Base-by-base conservation (phyloP, 2,329 filamentous ascomycete genomes). In the Neocucurbitaria cava region DNA sequence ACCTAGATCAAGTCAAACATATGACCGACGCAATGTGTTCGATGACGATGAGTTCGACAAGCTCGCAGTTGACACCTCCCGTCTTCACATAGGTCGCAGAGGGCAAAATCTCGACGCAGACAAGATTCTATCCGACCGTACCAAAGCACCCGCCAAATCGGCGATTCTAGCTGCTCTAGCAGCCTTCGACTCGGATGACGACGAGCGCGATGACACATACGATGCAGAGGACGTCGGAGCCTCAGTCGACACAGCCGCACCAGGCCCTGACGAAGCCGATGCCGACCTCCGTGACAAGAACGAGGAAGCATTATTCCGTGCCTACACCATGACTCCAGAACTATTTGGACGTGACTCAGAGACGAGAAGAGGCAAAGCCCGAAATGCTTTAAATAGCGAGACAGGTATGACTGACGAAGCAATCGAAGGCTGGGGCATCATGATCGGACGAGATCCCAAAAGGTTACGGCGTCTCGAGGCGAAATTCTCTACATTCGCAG, bases 121-220 rank as follows among this genome's bases (percentile, higher is more conserved):
- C 69, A 99, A 86, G 44, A 77, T 94, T 15, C 83, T 94, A 7
- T 79, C 83, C 43, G 87, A 92, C 68, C 84, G 84, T 46, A 82
- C 84, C 60, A 79, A 78, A 1, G 86, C 88, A 3, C 85, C 89
- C 1, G 87, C 88, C 66, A 96, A 96, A 77, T 91, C 92, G 0
- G 89, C 92, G 10, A 96, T 97, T 64, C 79, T 96, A 21, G 91
- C 93, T 3, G 94, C 94, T 0, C 85, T 98, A 2, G 91, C 92
- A 15, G 85, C 89, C 0, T 97, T 98, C 64, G 93, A 98, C 77
- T 89, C 89, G 0, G 94, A 98, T 66, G 95, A 98, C 63, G 95
- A 99, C 73, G 95, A 99, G 78, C 86, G 92, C 31, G 95, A 99
- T 74, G 95, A 99, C 73, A 98, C 94, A 0, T 99, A 99, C 71